Evolutionary conservation across 768 basidiomycete species (phyloP).

Genomic region (Auricularia cornea): DNA sequence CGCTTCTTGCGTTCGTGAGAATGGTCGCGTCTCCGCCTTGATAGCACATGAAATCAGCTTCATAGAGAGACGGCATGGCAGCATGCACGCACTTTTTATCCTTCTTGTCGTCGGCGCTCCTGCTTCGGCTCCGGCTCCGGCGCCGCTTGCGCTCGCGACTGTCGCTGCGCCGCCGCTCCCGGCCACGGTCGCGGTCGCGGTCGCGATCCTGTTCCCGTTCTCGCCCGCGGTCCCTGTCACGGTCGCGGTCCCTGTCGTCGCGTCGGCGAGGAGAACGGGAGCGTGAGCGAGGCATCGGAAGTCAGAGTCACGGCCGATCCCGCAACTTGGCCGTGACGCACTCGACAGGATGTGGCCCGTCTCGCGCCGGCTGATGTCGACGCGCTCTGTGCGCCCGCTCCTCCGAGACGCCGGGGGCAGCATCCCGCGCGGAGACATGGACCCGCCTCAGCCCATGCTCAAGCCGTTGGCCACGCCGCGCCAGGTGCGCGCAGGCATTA

Average conservation of each 20-base stretch:
- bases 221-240: background rate
- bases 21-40: constrained; percentile 75
- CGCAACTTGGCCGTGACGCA: background rate
- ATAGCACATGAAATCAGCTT: constrained; percentile 1
- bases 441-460: background rate
- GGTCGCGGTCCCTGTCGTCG: background rate
- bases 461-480: constrained; percentile 45
- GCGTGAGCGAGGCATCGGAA: constrained; percentile 9
- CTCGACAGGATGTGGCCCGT: background rate
- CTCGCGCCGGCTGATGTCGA: background rate
- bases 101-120: constrained; percentile 27
- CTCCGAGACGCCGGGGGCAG: background rate
- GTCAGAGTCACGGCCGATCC: background rate
- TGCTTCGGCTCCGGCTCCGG: constrained; percentile 29
- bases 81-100: constrained; percentile 39
- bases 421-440: background rate
- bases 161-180: background rate
- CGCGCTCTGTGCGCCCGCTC: background rate
- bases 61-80: background rate
- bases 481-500: constrained; percentile 28
- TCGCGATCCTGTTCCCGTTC: background rate
- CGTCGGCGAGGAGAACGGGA: constrained; percentile 7
- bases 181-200: background rate
- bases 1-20: constrained; percentile 79
- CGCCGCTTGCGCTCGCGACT: background rate